Conservation (phyloP, 1,139 yeast genomes). For the Suhomyces choctaworum region DNA sequence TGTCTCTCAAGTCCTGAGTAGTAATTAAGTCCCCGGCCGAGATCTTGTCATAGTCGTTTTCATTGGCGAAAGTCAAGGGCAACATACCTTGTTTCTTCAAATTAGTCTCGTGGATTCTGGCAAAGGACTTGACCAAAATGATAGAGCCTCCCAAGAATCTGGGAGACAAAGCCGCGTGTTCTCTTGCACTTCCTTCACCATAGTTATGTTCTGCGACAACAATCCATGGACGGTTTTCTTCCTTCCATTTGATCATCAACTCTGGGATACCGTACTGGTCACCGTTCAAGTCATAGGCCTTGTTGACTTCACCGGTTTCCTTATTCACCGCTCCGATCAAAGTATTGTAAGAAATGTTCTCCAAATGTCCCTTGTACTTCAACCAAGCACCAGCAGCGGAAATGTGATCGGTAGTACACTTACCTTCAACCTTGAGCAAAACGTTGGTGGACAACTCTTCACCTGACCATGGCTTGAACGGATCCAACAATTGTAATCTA, state of each 20-base stretch:
- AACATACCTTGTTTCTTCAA: slow-evolving; percentile 84
- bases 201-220: slow-evolving; percentile 97
- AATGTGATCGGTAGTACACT: slow-evolving; percentile 97
- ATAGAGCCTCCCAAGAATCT: slow-evolving; percentile 89
- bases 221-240: slow-evolving; percentile 81
- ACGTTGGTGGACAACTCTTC: slow-evolving; percentile 76
- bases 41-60: slow-evolving; percentile 80
- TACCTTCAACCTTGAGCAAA: slow-evolving; percentile 89
- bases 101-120: slow-evolving; percentile 73
- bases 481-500: slow-evolving; percentile 73
- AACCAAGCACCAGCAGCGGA: slow-evolving; percentile 99
- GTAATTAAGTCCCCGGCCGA: slow-evolving; percentile 75
- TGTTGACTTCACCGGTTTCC: slow-evolving; percentile 94
- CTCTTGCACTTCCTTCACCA: slow-evolving; percentile 99
- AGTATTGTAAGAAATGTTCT: slow-evolving; percentile 92
- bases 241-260: slow-evolving; percentile 93
- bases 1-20: slow-evolving; percentile 73
- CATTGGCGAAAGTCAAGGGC: slow-evolving; percentile 89
- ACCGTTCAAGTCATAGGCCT: slow-evolving; percentile 86
- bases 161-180: slow-evolving; percentile 96
- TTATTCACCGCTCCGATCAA: slow-evolving; percentile 95
- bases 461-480: slow-evolving; percentile 84
- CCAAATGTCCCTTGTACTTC: slow-evolving; percentile 96
- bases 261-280: slow-evolving; percentile 83
- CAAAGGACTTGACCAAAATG: slow-evolving; percentile 91